phyloP scores from a whole-genome alignment of 2,329 filamentous ascomycete species.

The Colletotrichum cereale region DNA sequence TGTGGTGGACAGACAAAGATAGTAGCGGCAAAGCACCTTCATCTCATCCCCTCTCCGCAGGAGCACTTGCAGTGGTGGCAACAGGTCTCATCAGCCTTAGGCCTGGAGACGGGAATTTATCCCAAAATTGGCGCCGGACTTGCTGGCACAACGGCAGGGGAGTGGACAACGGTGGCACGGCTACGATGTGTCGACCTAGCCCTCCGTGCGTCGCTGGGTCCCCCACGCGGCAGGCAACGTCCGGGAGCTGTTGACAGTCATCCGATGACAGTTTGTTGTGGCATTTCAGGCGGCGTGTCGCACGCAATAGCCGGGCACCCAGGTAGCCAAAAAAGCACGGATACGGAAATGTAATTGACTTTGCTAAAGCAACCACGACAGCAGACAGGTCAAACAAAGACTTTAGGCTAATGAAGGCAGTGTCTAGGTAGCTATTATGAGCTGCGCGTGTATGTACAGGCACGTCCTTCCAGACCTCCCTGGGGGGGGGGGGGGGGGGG shows the following conservation, averaged over 20 bases:
- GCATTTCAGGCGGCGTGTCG: not conserved
- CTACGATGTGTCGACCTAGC: slow-evolving; percentile 18
- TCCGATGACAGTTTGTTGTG: slow-evolving; percentile 21
- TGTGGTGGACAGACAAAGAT: slow-evolving; percentile 20
- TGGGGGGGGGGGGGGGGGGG: not conserved
- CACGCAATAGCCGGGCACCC: not conserved
- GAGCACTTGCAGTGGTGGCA: not conserved
- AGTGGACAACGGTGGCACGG: slow-evolving; percentile 15
- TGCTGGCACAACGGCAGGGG: not conserved
- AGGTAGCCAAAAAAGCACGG: slow-evolving; percentile 20
- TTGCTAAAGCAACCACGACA: not conserved
- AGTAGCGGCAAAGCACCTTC: slow-evolving; percentile 17
- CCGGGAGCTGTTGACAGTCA: slow-evolving; percentile 24
- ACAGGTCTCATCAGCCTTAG: slow-evolving; percentile 38
- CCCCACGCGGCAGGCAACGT: slow-evolving; percentile 34
- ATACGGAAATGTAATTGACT: slow-evolving; percentile 13
- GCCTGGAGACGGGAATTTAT: slow-evolving; percentile 27
- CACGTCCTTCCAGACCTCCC: not conserved
- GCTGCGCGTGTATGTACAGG: not conserved
- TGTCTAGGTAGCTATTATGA: not conserved
- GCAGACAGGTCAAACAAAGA: slow-evolving; percentile 1
- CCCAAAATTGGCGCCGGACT: not conserved
- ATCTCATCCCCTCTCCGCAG: slow-evolving; percentile 21
- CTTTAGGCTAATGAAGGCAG: slow-evolving; percentile 37
- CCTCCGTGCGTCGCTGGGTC: slow-evolving; percentile 17